phyloP scores from a whole-genome alignment of 176 grass and related monocot genomes.

The Urochloa ruziziensis region DNA sequence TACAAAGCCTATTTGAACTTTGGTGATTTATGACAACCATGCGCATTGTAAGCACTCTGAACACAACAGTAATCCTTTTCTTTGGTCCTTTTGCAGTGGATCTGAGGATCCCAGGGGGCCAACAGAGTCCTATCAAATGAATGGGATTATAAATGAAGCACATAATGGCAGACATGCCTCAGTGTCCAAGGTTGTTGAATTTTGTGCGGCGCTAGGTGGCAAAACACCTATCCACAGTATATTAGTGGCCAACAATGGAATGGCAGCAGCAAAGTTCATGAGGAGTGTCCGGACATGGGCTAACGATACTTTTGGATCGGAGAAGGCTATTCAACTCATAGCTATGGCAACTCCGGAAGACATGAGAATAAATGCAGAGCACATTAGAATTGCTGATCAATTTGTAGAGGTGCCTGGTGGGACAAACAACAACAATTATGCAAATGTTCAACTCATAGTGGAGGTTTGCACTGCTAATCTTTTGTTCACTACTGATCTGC shows the following conservation, averaged over 20 bases:
- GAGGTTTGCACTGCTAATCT: constrained; percentile 53
- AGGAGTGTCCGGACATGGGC: constrained; percentile 85
- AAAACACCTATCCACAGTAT: constrained; percentile 79
- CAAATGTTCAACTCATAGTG: constrained; percentile 94
- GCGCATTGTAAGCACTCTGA: not conserved
- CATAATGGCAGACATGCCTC: constrained; percentile 43
- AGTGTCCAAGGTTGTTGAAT: constrained; percentile 60
- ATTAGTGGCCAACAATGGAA: constrained; percentile 97
- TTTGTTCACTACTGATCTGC: not conserved
- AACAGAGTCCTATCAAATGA: constrained; percentile 37
- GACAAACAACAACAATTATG: constrained; percentile 98
- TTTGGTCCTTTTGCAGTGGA: constrained; percentile 27
- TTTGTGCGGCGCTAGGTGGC: constrained; percentile 76
- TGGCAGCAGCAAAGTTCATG: constrained; percentile 96
- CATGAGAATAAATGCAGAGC: constrained; percentile 93
- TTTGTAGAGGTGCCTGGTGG: constrained; percentile 94
- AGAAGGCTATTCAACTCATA: constrained; percentile 90
- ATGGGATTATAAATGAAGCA: constrained; percentile 51
- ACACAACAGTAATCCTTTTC: not conserved
- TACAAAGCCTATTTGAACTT: not conserved
- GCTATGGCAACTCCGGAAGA: constrained; percentile 97
- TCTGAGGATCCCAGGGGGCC: constrained; percentile 38
- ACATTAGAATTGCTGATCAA: constrained; percentile 96
- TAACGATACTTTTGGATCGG: constrained; percentile 83
- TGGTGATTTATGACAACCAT: constrained; percentile 15